Evolutionary conservation across 768 basidiomycete species (phyloP), one percentile per base, ranked within the genome.

Genomic region (Termitomyces sp.): DNA sequence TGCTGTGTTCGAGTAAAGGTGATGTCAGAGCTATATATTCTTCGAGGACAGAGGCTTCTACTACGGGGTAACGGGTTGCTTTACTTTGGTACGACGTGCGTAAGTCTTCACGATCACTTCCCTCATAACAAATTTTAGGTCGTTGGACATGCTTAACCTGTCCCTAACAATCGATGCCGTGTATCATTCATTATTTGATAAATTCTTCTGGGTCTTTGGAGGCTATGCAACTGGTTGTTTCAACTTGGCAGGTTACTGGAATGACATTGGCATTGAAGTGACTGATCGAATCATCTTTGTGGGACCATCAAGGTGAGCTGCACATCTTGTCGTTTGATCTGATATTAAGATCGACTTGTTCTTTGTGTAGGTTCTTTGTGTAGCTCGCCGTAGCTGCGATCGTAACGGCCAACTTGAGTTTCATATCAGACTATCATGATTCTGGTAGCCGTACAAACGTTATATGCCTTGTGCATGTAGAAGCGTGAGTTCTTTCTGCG

Each of bases 391-490:
- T 68, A n/a, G 66, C 65, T 16, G 60, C 69, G 1, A 71, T 69
- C 59, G 72, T 70, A 5, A 40, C n/a, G 28, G 12, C 22, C 52
- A 7, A 49, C 36, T n/a, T n/a, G n/a, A n/a, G n/a, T n/a, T 45
- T 38, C 35, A n/a, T 15, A 11, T 4, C 33, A 74, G 73, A 59
- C 72, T 20, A 50, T 69, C 2, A 70, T 72, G 13, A 60, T 73
- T 33, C 52, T n/a, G n/a, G n/a, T 68, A 52, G 18, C 59, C 18
- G 72, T 74, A 40, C 72, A 73, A 65, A 70, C 63, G 39, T 59
- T 73, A 42, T 74, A 73, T 39, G 69, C 71, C 22, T 20, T 70
- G 22, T 66, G 73, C 7, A 63, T 73, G 11, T 74, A 70, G 71
- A 71, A 66, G 59, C 66, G 73, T 74, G 56, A 49, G 70, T 8